Base-by-base conservation (phyloP, 805 yeast genomes). In the Candida namnaoensis region DNA sequence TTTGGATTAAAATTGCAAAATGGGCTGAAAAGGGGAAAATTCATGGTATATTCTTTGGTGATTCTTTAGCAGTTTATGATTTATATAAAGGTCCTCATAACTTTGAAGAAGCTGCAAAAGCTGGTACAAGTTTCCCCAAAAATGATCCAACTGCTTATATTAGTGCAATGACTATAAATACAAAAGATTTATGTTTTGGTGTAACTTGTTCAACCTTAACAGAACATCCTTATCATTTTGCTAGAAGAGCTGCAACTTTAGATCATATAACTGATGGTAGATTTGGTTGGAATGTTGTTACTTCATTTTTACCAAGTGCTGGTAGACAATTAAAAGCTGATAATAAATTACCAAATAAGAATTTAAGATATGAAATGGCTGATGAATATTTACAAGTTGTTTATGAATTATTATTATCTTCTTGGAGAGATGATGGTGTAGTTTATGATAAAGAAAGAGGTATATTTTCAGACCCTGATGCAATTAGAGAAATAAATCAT, bases 261-360 rank as follows among this genome's bases (percentile, higher is more conserved):
- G 72, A 66, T 44, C 68, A 66, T 39, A 57, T 66, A 39, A 60
- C 69, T 8, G 57, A 57, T 14, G 72, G 72, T 10, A 56, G 72
- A 44, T 50, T 66, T 40, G 72, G 71, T 26, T 66, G 72, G 72
- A 66, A 66, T 44, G 58, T 66, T 19, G 72, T 66, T 30, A 61
- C 69, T 12, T 63, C 69, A 19, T 19, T 19, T 19, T 19, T 19
- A 19, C 19, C 19, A 19, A 19, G 19, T 19, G 19, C 19, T 19
- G 19, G 19, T 19, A 19, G 19, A 19, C 19, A 19, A 19, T 19
- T 19, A 19, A 19, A 19, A 19, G 19, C 19, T 19, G 19, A 19
- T 19, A 19, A 19, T 19, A 19, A 19, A 19, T 19, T 19, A 19
- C 19, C 19, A 19, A 19, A 19, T 19, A 19, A 19, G 3, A 3